A percentile compares a stretch with the other conserved stretches of the same genome.
These are phyloP conservation scores for Wallacemonas rigidus DNA, from an alignment of 208 protist genomes.

Conservation along the genomic window DNA sequence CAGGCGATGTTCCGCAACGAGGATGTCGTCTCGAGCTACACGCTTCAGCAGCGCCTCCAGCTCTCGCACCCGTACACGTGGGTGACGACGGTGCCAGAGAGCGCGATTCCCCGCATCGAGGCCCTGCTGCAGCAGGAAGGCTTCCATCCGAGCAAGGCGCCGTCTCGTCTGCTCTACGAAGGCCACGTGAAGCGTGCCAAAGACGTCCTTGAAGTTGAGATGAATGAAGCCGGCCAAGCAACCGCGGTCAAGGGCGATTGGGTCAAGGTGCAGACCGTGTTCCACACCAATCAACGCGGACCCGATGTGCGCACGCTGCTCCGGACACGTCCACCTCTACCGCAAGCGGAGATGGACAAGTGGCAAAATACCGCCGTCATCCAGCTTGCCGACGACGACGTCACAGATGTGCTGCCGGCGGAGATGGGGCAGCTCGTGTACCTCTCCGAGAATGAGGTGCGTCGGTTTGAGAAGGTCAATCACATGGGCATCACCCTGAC, in stretches of 20 bases:
- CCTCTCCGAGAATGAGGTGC: conserved; percentile 83
- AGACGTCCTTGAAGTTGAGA: conserved; percentile 62
- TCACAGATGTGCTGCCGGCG: conserved; percentile 77
- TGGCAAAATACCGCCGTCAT: conserved; percentile 60
- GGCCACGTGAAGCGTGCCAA: conserved; percentile 74
- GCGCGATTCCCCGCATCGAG: conserved; percentile 43
- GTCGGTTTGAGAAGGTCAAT: conserved; percentile 75
- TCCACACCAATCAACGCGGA: conserved; percentile 61
- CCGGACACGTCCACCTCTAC: conserved; percentile 67
- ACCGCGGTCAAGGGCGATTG: conserved; percentile 66
- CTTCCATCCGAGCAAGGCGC: conserved; percentile 43
- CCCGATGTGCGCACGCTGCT: conserved; percentile 76
- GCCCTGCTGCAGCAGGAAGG: conserved; percentile 56
- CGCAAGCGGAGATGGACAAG: conserved; percentile 61
- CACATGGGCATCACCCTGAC: conserved; percentile 63
- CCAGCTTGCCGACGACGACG: conserved; percentile 77
- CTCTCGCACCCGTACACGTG: conserved; percentile 83
- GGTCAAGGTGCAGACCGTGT: conserved; percentile 79
- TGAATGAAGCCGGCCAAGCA: conserved; percentile 67
- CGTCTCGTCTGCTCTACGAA: conserved; percentile 64
- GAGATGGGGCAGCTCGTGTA: conserved; percentile 91
- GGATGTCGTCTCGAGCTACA: conserved; percentile 81
- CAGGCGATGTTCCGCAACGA: conserved; percentile 41
- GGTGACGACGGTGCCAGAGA: conserved; percentile 67
- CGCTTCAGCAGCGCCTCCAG: conserved; percentile 89